Evolutionary conservation across 306 rosid genomes (phyloP), one percentile per base, ranked within the genome.

Genomic region (Quercus ilex): DNA sequence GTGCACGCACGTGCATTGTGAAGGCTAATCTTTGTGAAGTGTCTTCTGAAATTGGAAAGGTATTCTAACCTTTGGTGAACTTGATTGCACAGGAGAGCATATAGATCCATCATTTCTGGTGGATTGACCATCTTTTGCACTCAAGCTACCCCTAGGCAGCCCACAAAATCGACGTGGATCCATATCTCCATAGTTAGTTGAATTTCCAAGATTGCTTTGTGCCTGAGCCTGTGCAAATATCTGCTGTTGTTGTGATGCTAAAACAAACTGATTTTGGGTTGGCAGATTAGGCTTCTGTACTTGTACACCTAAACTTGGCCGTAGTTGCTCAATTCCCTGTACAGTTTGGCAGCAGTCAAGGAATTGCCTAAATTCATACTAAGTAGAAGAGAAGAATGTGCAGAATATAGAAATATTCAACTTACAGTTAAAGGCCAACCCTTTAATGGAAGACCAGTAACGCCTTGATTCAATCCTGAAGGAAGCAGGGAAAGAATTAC

Each of bases 341-440:
- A 77, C 72, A 83, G 74, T 18, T 67, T 13, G 63, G 80, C 57
- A 83, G 18, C 58, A 74, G 76, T 69, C 74, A 79, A 73, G 77
- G 57, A 58, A 70, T 77, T 78, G 25, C 74, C 83, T 59, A 74
- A 46, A n/a, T 68, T 65, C 56, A 63, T 41, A 25, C 72, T 18
- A 20, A 25, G 20, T 1, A 62, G 53, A 72, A 60, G 38, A 71
- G 35, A 38, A 71, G 19, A 71, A 73, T 52, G 58, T 58, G 64
- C 38, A 55, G 23, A 18, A 59, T 28, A 12, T 53, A 8, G 67
- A 82, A 57, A 60, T 51, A 73, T 78, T 75, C 72, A 85, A 91
- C 98, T 91, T 89, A 94, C 98, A 74, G 94, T 85, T 80, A 94
- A 86, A 51, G 98, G 98, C 97, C 96, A 94, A 28, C 98, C 98